A percentile compares a stretch with the other conserved stretches of the same genome.
Evolutionary conservation across 805 yeast genomes (phyloP).

Genomic region (Lachancea dasiensis): DNA sequence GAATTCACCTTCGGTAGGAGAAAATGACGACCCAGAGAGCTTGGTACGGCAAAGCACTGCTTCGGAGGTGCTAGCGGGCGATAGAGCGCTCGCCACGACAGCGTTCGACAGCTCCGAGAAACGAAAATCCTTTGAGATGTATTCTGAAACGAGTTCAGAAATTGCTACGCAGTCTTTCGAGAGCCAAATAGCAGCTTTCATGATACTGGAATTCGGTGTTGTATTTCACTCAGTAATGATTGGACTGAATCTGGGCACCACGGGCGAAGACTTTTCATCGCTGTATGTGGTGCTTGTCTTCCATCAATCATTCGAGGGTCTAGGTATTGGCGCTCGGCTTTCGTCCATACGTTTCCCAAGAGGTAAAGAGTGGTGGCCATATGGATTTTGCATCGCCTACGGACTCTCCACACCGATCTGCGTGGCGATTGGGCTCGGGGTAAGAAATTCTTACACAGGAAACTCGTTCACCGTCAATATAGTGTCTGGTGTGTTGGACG

Average conservation of each 20-base stretch:
- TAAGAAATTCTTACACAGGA: constrained; percentile 55
- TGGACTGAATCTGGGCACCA: constrained; percentile 70
- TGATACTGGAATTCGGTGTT: constrained; percentile 71
- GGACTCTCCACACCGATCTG: constrained; percentile 66
- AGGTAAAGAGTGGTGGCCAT: constrained; percentile 40
- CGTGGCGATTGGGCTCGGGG: constrained; percentile 73
- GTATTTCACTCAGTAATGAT: constrained; percentile 78
- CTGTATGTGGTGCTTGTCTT: constrained; percentile 63
- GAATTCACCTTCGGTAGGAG: too few species aligned
- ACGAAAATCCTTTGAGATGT: constrained; percentile 39
- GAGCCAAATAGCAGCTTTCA: constrained; percentile 46
- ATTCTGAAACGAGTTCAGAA: constrained; percentile 15
- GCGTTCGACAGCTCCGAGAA: neutral
- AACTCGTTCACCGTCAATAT: constrained; percentile 53
- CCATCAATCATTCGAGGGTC: constrained; percentile 82
- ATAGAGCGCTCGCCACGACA: neutral
- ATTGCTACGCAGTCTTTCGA: constrained; percentile 37
- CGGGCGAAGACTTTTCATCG: constrained; percentile 70
- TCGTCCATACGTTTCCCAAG: constrained; percentile 52
- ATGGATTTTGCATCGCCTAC: constrained; percentile 43
- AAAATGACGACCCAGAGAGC: too few species aligned
- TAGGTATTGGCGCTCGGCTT: constrained; percentile 76
- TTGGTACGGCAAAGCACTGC: constrained; percentile 7
- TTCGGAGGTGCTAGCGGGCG: too few species aligned
- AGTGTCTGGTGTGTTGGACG: constrained; percentile 66